A percentile compares a stretch with the other conserved stretches of the same genome.
Conservation (phyloP, 1,284 basidiomycete species). For the Ganoderma meredithae region DNA sequence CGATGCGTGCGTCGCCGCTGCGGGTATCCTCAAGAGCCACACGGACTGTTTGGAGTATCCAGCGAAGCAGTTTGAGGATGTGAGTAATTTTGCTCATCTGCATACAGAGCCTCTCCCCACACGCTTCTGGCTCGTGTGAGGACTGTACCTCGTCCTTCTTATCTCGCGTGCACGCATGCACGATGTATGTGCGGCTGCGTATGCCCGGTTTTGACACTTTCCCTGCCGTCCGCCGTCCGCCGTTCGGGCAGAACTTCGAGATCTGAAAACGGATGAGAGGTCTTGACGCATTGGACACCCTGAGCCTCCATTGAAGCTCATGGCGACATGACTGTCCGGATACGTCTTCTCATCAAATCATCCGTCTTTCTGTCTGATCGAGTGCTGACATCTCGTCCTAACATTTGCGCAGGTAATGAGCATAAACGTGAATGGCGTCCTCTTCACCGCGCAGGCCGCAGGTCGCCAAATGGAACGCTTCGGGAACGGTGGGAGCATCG, state of each 20-base stretch:
- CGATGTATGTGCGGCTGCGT: conserved; percentile 1
- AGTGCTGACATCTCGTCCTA: conserved; percentile 6
- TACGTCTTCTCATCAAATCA: neutral
- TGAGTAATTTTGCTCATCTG: conserved; percentile 37
- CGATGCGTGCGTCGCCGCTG: conserved; percentile 80
- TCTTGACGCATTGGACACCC: neutral
- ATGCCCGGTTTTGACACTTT: neutral
- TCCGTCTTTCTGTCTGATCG: neutral
- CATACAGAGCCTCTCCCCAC: neutral
- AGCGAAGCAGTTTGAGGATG: conserved; percentile 73
- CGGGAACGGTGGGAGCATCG: conserved; percentile 79
- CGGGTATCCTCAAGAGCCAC: conserved; percentile 59
- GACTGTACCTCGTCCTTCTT: neutral
- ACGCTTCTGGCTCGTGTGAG: neutral
- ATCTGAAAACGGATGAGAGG: neutral
- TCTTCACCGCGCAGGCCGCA: conserved; percentile 82
- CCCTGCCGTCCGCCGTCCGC: neutral
- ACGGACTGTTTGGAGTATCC: conserved; percentile 77
- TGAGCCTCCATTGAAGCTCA: neutral
- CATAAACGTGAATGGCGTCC: conserved; percentile 80
- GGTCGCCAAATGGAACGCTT: conserved; percentile 80
- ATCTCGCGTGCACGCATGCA: neutral
- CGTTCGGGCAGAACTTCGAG: neutral
- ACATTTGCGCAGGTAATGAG: conserved; percentile 60
- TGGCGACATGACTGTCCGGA: neutral